phyloP scores from a whole-genome alignment of 352 stramenopile species.

The Pythium chondricola region DNA sequence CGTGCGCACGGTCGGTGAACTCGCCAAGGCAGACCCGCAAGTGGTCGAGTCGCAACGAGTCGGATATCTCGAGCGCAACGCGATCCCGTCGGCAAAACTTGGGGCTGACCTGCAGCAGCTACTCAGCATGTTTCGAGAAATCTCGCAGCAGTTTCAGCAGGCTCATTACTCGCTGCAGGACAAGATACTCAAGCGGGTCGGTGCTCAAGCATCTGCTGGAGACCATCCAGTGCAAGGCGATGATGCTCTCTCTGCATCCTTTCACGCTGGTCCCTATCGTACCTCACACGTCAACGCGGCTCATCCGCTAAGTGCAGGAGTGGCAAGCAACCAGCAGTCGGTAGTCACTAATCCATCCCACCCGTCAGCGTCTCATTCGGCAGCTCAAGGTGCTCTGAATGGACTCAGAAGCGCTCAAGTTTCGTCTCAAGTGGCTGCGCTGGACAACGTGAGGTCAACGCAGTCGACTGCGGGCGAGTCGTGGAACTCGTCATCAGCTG shows the following conservation, averaged over 20 bases:
- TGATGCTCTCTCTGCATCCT: too few species aligned
- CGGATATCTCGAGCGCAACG: constrained; percentile 41
- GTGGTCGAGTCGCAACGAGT: constrained; percentile 48
- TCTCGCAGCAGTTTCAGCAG: constrained; percentile 50
- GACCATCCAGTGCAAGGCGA: background rate
- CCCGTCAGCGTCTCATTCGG: background rate
- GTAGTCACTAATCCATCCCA: background rate
- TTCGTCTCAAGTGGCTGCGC: background rate
- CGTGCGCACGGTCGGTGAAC: constrained; percentile 56
- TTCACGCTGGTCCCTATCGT: background rate
- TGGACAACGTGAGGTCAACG: background rate
- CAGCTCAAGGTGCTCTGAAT: too few species aligned
- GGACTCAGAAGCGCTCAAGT: background rate
- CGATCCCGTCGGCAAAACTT: constrained; percentile 44
- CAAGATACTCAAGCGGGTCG: constrained; percentile 16
- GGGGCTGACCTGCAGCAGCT: constrained; percentile 51
- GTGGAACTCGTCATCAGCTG: too few species aligned
- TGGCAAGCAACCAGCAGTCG: background rate
- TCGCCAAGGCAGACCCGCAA: constrained; percentile 45
- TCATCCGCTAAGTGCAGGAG: background rate
- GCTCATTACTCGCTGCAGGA: constrained; percentile 36
- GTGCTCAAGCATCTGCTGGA: too few species aligned
- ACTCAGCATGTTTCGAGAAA: constrained; percentile 49
- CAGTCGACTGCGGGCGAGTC: too few species aligned
- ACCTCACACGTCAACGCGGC: too few species aligned